Conservation (phyloP, 2,329 filamentous ascomycete species). For the Neofusicoccum sp. region DNA sequence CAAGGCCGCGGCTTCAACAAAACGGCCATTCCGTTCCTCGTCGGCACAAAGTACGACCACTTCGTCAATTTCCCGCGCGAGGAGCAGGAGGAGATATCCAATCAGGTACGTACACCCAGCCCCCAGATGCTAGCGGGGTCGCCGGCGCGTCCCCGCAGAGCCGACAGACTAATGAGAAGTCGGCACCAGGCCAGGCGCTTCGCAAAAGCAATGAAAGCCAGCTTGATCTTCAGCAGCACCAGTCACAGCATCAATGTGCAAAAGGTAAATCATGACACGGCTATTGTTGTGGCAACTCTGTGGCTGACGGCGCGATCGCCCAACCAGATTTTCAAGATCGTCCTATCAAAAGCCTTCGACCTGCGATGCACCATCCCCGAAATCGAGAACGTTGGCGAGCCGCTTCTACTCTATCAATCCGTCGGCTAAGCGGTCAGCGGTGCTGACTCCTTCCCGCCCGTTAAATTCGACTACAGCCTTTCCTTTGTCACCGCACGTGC, state of each 20-base stretch:
- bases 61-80: slow-evolving; percentile 98
- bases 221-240: slow-evolving; percentile 96
- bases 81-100: slow-evolving; percentile 97
- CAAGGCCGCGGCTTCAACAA: slow-evolving; percentile 99
- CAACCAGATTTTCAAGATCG: slow-evolving; percentile 95
- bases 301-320: slow-evolving; percentile 8
- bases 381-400: slow-evolving; percentile 97
- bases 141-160: background rate
- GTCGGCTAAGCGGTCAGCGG: slow-evolving; percentile 25
- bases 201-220: slow-evolving; percentile 96
- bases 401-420: slow-evolving; percentile 75
- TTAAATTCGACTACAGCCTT: background rate
- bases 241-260: slow-evolving; percentile 99
- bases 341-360: slow-evolving; percentile 97
- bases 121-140: background rate
- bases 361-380: slow-evolving; percentile 98
- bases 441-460: background rate
- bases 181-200: slow-evolving; percentile 76
- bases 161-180: slow-evolving; percentile 2
- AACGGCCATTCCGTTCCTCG: slow-evolving; percentile 96
- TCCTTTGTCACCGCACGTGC: background rate
- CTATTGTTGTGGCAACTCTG: background rate
- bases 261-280: slow-evolving; percentile 62
- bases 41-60: slow-evolving; percentile 98
- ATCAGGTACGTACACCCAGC: slow-evolving; percentile 64